Conservation (phyloP, 352 stramenopile species). For the Phytophthora vignae region DNA sequence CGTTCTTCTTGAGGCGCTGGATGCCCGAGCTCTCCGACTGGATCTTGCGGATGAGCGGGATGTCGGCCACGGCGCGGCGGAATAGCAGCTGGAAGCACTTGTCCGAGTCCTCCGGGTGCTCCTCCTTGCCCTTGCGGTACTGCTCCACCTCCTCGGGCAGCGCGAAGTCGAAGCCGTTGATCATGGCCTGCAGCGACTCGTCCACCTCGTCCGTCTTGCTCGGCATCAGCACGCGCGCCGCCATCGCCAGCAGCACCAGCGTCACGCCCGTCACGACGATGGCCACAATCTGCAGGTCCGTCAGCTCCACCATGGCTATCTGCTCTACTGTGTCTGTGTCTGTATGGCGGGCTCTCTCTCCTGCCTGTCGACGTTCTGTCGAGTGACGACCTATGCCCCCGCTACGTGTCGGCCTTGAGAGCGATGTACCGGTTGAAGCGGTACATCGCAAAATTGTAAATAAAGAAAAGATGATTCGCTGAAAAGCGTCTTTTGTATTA, state of each 20-base stretch:
- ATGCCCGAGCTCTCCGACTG: conserved; percentile 87
- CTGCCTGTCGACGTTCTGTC: conserved; percentile 4
- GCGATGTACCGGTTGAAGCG: not conserved
- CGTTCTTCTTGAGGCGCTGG: conserved; percentile 88
- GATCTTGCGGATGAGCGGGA: conserved; percentile 90
- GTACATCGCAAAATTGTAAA: not conserved
- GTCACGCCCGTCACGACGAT: conserved; percentile 67
- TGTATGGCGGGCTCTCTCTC: conserved; percentile 12
- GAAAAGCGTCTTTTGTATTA: conserved; percentile 7
- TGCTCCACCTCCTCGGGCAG: conserved; percentile 82
- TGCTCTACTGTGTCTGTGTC: conserved; percentile 2
- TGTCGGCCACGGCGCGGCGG: conserved; percentile 82
- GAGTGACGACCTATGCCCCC: conserved; percentile 27
- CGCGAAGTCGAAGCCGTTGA: conserved; percentile 91
- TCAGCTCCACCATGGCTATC: conserved; percentile 49
- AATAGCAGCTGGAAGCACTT: conserved; percentile 86
- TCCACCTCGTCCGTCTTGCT: conserved; percentile 78
- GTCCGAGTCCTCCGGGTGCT: conserved; percentile 71
- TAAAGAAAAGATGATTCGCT: not conserved
- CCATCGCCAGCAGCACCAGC: conserved; percentile 65
- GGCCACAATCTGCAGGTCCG: conserved; percentile 80
- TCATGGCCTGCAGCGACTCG: conserved; percentile 86
- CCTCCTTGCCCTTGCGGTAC: conserved; percentile 76
- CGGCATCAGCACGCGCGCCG: conserved; percentile 73
- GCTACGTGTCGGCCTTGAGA: conserved; percentile 45